Percentiles rank a stretch among this genome's conserved stretches.
Evolutionary conservation across 768 basidiomycete species (phyloP).

Genomic region (Calocybe gangraenosa): DNA sequence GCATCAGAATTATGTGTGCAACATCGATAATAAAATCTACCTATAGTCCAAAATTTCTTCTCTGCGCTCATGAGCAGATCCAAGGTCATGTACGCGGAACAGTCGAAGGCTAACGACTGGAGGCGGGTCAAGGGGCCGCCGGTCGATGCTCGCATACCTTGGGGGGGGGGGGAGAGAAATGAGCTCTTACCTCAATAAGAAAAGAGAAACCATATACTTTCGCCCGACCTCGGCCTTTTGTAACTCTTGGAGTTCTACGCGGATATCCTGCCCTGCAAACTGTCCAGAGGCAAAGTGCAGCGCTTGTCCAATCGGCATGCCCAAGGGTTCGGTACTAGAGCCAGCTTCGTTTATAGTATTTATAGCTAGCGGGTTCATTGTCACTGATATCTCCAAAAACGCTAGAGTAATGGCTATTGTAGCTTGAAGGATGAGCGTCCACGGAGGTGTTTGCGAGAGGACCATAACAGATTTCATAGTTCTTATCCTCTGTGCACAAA

Average conservation of each 20-base stretch:
- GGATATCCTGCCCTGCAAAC: conserved; percentile 45
- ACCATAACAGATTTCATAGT: no score
- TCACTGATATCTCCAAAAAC: no score
- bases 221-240: conserved; percentile 67
- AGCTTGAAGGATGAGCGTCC: no score
- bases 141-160: conserved; percentile 58
- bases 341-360: background rate
- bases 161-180: conserved; percentile 5
- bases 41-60: conserved; percentile 47
- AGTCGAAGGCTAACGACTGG: conserved; percentile 51
- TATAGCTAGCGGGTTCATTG: no score
- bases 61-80: conserved; percentile 36
- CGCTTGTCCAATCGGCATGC: background rate
- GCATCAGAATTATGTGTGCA: conserved; percentile 7
- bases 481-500: background rate
- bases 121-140: conserved; percentile 67
- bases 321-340: background rate
- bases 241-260: conserved; percentile 51
- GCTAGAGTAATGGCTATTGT: no score
- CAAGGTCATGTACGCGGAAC: conserved; percentile 39
- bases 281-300: conserved; percentile 31
- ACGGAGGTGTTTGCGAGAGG: no score
- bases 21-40: conserved; percentile 23
- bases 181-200: no score
- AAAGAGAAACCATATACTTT: conserved; percentile 39